phyloP scores from a whole-genome alignment of 352 stramenopile species.

The Phytopythium ostracodes region DNA sequence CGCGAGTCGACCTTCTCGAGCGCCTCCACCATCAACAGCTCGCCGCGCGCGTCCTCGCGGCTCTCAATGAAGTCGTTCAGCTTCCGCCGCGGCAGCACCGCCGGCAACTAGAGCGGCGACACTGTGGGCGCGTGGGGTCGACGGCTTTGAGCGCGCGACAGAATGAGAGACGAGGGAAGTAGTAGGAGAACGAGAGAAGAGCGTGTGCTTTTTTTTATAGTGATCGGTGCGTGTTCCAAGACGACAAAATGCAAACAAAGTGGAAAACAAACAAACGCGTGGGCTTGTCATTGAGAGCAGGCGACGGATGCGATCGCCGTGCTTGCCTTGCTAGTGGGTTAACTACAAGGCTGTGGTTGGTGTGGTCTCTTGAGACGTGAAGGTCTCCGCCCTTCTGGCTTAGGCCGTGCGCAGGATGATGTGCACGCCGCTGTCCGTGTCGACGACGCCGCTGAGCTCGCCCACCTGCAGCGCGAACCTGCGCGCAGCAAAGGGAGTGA shows the following conservation, averaged over 20 bases:
- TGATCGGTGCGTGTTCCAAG: constrained; percentile 3
- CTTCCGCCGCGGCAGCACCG: constrained; percentile 58
- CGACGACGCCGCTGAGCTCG: constrained; percentile 93
- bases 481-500: constrained; percentile 1
- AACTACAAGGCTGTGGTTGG: too few relatives aligned
- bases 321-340: too few relatives aligned
- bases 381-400: too few relatives aligned
- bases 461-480: constrained; percentile 90
- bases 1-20: constrained; percentile 35
- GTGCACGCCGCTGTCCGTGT: constrained; percentile 96
- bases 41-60: constrained; percentile 51
- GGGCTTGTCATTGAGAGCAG: too few relatives aligned
- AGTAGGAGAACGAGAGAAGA: not conserved
- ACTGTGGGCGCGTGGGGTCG: too few relatives aligned
- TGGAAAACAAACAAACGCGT: not conserved
- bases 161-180: not conserved
- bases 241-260: not conserved
- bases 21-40: constrained; percentile 36
- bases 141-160: too few relatives aligned
- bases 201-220: constrained; percentile 4
- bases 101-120: constrained; percentile 29
- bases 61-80: constrained; percentile 71
- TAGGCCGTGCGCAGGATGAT: constrained; percentile 90
- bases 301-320: too few relatives aligned
- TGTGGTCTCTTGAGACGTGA: not conserved